Base-by-base conservation (phyloP, 2,329 filamentous ascomycete species). In the Colletotrichum horii region DNA sequence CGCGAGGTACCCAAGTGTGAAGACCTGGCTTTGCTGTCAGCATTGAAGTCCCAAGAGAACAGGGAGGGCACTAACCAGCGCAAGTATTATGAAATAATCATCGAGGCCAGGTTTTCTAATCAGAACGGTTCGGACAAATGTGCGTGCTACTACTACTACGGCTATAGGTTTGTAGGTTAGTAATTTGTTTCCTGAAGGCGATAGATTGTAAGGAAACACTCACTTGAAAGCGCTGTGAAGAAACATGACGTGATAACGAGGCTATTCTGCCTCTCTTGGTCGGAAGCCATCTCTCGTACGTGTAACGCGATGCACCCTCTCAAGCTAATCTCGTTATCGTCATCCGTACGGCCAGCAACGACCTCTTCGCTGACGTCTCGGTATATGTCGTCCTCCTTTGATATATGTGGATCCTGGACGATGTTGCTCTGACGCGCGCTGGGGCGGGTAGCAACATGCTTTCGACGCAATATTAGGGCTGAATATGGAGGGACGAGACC, bases 31-130 rank as follows among this genome's bases (percentile, higher is more conserved):
- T 15, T 12, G 26, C 48, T 26, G 55, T 72, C 22, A 52, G 48
- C 24, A 52, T 64, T n/a, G 43, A 16, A 32, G n/a, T 32, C 19
- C 26, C 55, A 6, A 34, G 32, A 16, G 32, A n/a, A 32, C 55
- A 55, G 66, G 16, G 22, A 52, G 43, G 12, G 11, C 11, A 22
- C 43, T 22, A 58, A 80, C 78, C 67, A 73, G 55, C n/a, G 76
- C 78, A 22, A 74, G 32, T 30, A 75, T 55, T 43, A 80, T 79
- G 15, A 73, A 64, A 12, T 75, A 76, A 64, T 80, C 79, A 61
- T 80, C 79, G 52, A 76, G 71, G 6, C 78, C 78, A 19, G 76
- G 73, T 69, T 79, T 79, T 8, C 74, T 55, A 16, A 80, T 78
- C 12, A 79, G 12, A 14, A 74, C 34, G 19, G 70, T 62, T 22